Evolutionary conservation across 768 basidiomycete genomes (phyloP), one percentile per base, ranked within the genome.

Genomic region (Nidula microcarpa): DNA sequence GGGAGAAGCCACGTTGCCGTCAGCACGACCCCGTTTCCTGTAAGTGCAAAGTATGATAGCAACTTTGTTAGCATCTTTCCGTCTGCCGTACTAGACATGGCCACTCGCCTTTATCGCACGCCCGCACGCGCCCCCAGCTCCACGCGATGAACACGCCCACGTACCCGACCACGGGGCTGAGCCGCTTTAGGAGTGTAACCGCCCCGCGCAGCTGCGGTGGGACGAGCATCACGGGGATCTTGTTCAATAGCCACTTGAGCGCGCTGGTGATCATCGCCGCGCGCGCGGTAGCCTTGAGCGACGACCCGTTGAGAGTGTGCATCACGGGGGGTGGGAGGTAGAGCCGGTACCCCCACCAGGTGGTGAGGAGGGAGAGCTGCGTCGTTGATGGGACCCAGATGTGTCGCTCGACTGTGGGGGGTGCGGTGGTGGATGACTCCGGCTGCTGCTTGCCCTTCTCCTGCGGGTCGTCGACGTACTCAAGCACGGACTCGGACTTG

Each of bases 1-100:
- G 90, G 88, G 16, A 91, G 70, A 43, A 92, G 66, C 91, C 91
- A 93, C 11, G 90, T 89, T 33, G 91, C 91, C 7, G 85, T 87
- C 55, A 93, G 67, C 46, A 87, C 83, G n/a, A 92, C 86, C 1
- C 91, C 91, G 56, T 87, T 73, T 0, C 89, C 89, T 88, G 55
- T 33, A 53, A 49, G 30, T 17, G 53, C 43, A 59, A 47, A 44
- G 36, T 53, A 53, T 37, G 35, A 17, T 32, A 34, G 44, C 16
- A 37, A 30, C 23, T 30, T 30, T 30, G 23, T 30, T 30, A 30
- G 23, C 23, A 30, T 30, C 23, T 30, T 4, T 30, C 23, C 23
- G 4, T 30, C 23, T 30, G 23, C 23, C 23, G 23, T 30, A 30
- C 23, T 2, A 30, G 23, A 30, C 23, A 30, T 30, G 50, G 17